These are phyloP conservation scores for Ustilaginoidea virens DNA, from an alignment of 2,329 filamentous ascomycete species.

Conservation along the genomic window DNA sequence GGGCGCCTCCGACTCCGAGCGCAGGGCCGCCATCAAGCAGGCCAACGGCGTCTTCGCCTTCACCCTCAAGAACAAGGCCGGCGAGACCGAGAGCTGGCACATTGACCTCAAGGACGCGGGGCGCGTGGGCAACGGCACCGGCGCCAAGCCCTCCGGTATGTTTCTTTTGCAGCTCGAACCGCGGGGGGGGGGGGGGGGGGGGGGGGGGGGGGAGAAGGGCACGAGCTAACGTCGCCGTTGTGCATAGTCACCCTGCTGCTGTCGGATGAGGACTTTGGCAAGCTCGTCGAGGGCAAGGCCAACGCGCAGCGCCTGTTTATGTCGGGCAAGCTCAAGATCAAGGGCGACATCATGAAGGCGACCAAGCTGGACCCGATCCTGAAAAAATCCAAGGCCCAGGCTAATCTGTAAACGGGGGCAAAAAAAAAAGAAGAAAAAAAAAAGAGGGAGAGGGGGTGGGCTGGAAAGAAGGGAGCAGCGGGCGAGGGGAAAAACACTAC, in stretches of 20 bases:
- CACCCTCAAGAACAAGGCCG: constrained; percentile 73
- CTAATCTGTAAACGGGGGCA: constrained; percentile 85
- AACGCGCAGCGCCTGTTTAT: constrained; percentile 95
- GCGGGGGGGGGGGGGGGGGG: too few relatives aligned
- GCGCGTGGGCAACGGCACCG: constrained; percentile 59
- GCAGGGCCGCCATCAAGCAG: constrained; percentile 79
- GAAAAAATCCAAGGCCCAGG: constrained; percentile 71
- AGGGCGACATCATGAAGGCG: constrained; percentile 96
- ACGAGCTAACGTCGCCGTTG: too few relatives aligned
- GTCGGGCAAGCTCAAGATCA: constrained; percentile 96
- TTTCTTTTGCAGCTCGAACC: constrained; percentile 5
- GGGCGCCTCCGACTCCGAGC: constrained; percentile 50
- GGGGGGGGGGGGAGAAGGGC: too few relatives aligned
- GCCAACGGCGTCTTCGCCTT: constrained; percentile 82
- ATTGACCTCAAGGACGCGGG: constrained; percentile 91
- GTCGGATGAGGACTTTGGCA: constrained; percentile 73
- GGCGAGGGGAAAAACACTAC: background rate
- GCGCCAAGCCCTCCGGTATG: constrained; percentile 70
- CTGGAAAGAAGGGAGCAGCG: background rate
- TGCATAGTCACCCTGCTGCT: constrained; percentile 84
- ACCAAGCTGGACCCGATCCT: constrained; percentile 91
- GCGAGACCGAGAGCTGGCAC: constrained; percentile 76
- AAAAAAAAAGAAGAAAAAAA: constrained; percentile 12
- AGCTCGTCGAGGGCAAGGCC: constrained; percentile 71
- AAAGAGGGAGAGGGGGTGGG: background rate